A percentile compares a stretch with the other conserved stretches of the same genome.
phyloP scores from a whole-genome alignment of 1,284 basidiomycete species.

The Ganoderma resinaceum region DNA sequence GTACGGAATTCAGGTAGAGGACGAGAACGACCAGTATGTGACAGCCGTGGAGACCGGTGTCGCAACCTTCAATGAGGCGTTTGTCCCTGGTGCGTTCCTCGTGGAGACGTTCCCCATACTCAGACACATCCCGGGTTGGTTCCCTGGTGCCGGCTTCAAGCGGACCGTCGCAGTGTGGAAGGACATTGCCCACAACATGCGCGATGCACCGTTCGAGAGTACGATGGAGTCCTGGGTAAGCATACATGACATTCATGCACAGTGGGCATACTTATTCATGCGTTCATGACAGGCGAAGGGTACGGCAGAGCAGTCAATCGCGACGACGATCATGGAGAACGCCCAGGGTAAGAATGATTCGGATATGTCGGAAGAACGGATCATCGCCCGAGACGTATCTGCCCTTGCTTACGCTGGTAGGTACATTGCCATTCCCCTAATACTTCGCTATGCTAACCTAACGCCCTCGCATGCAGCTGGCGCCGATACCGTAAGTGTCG shows the following conservation, averaged over 20 bases:
- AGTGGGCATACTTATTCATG: background rate
- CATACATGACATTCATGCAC: too few relatives aligned
- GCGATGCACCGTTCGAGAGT: slow-evolving; percentile 7
- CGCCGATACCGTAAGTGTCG: slow-evolving; percentile 26
- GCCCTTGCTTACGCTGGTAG: slow-evolving; percentile 24
- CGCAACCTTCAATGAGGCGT: background rate
- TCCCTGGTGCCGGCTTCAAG: slow-evolving; percentile 11
- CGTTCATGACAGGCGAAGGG: slow-evolving; percentile 14
- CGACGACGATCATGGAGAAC: slow-evolving; percentile 18
- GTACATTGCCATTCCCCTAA: background rate
- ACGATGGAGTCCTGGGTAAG: slow-evolving; percentile 11
- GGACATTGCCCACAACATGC: background rate
- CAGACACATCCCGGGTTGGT: background rate
- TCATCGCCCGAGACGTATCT: slow-evolving; percentile 18
- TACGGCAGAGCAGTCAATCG: slow-evolving; percentile 21
- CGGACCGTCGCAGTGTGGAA: background rate
- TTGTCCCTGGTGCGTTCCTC: slow-evolving; percentile 10
- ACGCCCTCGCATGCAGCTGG: slow-evolving; percentile 11
- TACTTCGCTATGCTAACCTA: background rate
- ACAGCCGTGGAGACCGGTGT: background rate
- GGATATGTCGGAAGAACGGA: slow-evolving; percentile 19
- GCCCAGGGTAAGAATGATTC: slow-evolving; percentile 9
- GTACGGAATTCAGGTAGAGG: slow-evolving; percentile 13
- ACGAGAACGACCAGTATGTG: slow-evolving; percentile 9
- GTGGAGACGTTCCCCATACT: slow-evolving; percentile 13